These are phyloP conservation scores for Podospora pseudocomata DNA, from an alignment of 495 filamentous ascomycete genomes.

Conservation along the genomic window DNA sequence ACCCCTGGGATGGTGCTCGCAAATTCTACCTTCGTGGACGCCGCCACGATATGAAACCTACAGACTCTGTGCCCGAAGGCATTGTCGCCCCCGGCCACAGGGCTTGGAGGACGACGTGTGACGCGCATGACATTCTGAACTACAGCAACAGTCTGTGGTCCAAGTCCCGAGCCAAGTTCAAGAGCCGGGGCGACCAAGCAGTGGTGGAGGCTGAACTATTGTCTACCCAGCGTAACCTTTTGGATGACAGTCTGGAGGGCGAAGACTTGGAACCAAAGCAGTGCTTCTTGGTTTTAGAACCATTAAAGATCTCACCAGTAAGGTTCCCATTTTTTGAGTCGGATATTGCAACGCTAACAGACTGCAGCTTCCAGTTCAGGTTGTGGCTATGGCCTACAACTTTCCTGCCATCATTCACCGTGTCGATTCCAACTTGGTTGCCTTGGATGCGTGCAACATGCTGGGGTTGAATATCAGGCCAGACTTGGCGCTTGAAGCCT, in stretches of 20 bases:
- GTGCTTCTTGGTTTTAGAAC: slow-evolving; percentile 50
- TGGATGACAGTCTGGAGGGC: slow-evolving; percentile 54
- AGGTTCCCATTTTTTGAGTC: slow-evolving; percentile 33
- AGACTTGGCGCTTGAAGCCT: slow-evolving; percentile 75
- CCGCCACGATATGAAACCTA: slow-evolving; percentile 43
- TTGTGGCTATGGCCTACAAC: slow-evolving; percentile 63
- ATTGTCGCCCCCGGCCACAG: slow-evolving; percentile 28
- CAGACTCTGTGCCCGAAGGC: slow-evolving; percentile 38
- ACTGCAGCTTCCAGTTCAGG: slow-evolving; percentile 57
- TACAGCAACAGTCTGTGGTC: slow-evolving; percentile 45
- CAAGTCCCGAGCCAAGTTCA: slow-evolving; percentile 24
- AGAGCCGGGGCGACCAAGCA: slow-evolving; percentile 62
- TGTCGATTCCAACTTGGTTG: slow-evolving; percentile 77
- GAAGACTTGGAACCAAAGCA: slow-evolving; percentile 34
- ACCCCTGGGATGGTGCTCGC: slow-evolving; percentile 69
- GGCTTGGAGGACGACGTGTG: slow-evolving; percentile 24
- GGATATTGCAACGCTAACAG: slow-evolving; percentile 13
- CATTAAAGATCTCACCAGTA: slow-evolving; percentile 70
- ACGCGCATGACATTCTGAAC: slow-evolving; percentile 38
- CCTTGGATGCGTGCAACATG: slow-evolving; percentile 59
- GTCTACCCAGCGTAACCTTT: slow-evolving; percentile 71
- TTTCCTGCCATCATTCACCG: slow-evolving; percentile 83
- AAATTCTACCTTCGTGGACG: slow-evolving; percentile 52
- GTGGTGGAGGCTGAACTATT: slow-evolving; percentile 73
- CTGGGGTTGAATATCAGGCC: slow-evolving; percentile 57